Conservation (phyloP, 2,329 filamentous ascomycete genomes). For the Tolypocladium paradoxum region DNA sequence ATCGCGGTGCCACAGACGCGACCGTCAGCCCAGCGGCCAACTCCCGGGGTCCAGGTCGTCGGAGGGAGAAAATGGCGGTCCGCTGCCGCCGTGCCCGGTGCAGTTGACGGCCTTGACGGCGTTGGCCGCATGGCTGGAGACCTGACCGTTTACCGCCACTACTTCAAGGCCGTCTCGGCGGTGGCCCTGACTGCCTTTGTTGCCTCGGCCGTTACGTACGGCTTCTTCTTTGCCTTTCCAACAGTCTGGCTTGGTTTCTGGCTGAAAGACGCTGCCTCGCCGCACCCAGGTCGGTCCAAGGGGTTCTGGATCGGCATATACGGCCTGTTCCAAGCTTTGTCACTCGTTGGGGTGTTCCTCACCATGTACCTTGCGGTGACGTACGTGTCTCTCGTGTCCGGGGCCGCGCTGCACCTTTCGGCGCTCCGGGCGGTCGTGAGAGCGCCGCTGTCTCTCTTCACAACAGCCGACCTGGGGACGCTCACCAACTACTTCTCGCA, state of each 20-base stretch:
- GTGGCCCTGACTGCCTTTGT: constrained; percentile 6
- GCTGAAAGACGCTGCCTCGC: constrained; percentile 16
- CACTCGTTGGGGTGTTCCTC: no score
- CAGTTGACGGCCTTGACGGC: no score
- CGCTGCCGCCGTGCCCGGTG: constrained; percentile 6
- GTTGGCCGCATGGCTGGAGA: neutral
- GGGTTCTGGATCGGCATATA: no score
- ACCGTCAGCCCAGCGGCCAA: no score
- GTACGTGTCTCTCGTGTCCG: constrained; percentile 13
- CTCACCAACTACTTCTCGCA: constrained; percentile 35
- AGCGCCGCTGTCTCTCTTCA: constrained; percentile 31
- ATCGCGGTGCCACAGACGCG: no score
- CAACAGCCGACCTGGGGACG: constrained; percentile 27
- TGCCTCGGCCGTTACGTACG: constrained; percentile 11
- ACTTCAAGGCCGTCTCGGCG: no score
- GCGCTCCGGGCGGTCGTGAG: constrained; percentile 22
- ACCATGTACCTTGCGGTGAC: neutral
- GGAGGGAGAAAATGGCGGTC: neutral
- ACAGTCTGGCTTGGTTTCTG: constrained; percentile 31
- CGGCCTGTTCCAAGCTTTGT: no score
- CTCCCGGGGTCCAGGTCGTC: no score
- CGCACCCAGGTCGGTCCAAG: neutral
- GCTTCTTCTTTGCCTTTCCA: constrained; percentile 16
- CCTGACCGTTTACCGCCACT: constrained; percentile 1
- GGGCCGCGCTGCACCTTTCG: constrained; percentile 19